These are phyloP conservation scores for Nemania sp. DNA, from an alignment of 2,329 filamentous ascomycete genomes.

Conservation along the genomic window DNA sequence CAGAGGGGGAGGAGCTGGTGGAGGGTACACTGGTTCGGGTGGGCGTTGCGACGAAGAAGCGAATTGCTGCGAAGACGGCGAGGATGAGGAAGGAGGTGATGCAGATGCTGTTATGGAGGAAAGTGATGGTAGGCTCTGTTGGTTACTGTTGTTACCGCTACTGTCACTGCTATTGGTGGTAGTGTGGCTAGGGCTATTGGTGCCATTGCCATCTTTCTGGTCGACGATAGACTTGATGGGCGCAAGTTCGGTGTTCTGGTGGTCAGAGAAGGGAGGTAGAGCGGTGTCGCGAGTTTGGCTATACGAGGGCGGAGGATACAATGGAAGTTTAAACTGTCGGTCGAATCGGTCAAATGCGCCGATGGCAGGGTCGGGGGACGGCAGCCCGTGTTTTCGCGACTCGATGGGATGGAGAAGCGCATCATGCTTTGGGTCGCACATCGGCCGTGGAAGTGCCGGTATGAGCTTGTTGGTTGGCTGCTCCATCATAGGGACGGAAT, in stretches of 20 bases:
- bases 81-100: conserved; percentile 43
- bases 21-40: conserved; percentile 47
- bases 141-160: conserved; percentile 16
- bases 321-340: conserved; percentile 51
- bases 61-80: conserved; percentile 35
- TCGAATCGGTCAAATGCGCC: conserved; percentile 46
- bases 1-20: conserved; percentile 45
- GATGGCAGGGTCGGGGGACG: conserved; percentile 36
- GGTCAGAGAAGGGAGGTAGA: conserved; percentile 52
- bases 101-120: conserved; percentile 55
- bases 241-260: conserved; percentile 56
- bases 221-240: conserved; percentile 55
- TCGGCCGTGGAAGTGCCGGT: conserved; percentile 55
- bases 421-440: conserved; percentile 45
- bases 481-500: conserved; percentile 49
- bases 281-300: conserved; percentile 52
- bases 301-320: conserved; percentile 55
- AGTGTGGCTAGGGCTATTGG: background rate
- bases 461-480: conserved; percentile 59
- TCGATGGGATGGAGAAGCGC: conserved; percentile 21
- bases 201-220: conserved; percentile 43
- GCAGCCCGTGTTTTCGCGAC: conserved; percentile 43
- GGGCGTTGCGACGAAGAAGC: conserved; percentile 41
- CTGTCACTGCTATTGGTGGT: conserved; percentile 27
- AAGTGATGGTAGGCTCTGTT: conserved; percentile 56